Percentiles rank a stretch among this genome's conserved stretches.
These are phyloP conservation scores for Atkinsonella texensis DNA, from an alignment of 2,329 filamentous ascomycete species.

Conservation along the genomic window DNA sequence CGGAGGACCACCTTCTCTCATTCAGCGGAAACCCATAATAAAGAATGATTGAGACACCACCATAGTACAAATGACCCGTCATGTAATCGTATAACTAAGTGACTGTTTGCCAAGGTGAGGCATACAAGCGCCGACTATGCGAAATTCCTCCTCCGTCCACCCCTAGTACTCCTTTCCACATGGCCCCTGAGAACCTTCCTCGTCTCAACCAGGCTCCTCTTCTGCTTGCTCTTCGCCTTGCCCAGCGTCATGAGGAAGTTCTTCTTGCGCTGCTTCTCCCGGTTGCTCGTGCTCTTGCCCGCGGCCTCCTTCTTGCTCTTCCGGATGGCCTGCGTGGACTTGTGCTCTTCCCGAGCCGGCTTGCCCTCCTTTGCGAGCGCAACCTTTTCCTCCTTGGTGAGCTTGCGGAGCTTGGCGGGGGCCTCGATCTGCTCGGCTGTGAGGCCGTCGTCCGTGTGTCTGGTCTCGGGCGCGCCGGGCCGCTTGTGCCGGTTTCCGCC, in stretches of 20 bases:
- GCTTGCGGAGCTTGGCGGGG: conserved; percentile 67
- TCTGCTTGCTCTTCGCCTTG: conserved; percentile 91
- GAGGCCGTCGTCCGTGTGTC: conserved; percentile 76
- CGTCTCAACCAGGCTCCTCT: conserved; percentile 82
- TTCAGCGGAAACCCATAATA: too few relatives aligned
- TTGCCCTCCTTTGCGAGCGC: conserved; percentile 75
- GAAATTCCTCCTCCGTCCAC: conserved; percentile 66
- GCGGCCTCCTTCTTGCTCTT: conserved; percentile 78
- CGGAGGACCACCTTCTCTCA: too few relatives aligned
- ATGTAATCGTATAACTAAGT: too few relatives aligned
- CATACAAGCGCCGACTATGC: background rate
- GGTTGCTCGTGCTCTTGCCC: conserved; percentile 95
- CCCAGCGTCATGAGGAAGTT: conserved; percentile 98
- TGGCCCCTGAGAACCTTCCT: conserved; percentile 71
- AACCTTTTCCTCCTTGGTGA: conserved; percentile 80
- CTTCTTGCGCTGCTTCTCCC: conserved; percentile 94
- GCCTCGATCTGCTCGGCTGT: conserved; percentile 90
- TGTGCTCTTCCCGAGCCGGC: conserved; percentile 66
- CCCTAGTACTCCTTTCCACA: conserved; percentile 70
- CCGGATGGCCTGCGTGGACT: conserved; percentile 70
- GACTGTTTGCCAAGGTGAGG: too few relatives aligned
- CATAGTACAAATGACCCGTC: too few relatives aligned
- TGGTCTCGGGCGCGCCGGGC: conserved; percentile 33
- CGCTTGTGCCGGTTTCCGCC: conserved; percentile 32
- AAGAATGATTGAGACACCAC: too few relatives aligned